A percentile compares a stretch with the other conserved stretches of the same genome.
phyloP scores from a whole-genome alignment of 1,284 basidiomycete genomes.

The Cryptococcus depauperatus region DNA sequence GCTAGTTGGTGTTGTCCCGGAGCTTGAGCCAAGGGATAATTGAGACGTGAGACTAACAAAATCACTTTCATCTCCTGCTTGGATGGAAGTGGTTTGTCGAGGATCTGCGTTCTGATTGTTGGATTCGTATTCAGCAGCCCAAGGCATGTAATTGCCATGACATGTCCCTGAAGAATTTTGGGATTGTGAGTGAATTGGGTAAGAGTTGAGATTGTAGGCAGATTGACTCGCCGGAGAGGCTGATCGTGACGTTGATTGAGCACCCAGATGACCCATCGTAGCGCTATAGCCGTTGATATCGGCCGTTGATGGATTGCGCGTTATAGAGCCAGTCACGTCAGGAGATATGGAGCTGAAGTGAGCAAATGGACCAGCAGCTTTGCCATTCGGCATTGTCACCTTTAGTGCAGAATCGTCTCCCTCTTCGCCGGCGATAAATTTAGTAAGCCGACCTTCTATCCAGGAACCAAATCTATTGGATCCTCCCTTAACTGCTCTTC shows the following conservation, averaged over 20 bases:
- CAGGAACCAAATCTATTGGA: constrained; percentile 87
- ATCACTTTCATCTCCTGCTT: constrained; percentile 49
- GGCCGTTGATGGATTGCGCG: constrained; percentile 26
- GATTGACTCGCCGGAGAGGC: constrained; percentile 6
- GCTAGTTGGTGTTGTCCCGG: background rate
- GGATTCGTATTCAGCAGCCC: constrained; percentile 1
- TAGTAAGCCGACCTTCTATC: constrained; percentile 89
- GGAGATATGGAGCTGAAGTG: constrained; percentile 91
- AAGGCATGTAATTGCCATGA: constrained; percentile 4
- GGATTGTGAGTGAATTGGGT: background rate
- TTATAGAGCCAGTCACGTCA: constrained; percentile 57
- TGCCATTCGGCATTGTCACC: constrained; percentile 12
- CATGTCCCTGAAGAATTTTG: background rate
- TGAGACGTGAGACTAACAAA: constrained; percentile 82
- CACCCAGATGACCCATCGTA: constrained; percentile 14
- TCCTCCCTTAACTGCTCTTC: constrained; percentile 74
- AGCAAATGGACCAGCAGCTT: constrained; percentile 72
- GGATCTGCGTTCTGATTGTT: constrained; percentile 1
- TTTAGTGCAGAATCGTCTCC: constrained; percentile 28
- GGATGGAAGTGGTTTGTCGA: constrained; percentile 20
- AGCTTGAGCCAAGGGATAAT: constrained; percentile 25
- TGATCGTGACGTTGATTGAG: constrained; percentile 12
- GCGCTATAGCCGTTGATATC: constrained; percentile 16
- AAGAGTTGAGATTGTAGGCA: background rate
- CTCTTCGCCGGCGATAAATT: constrained; percentile 89